phyloP scores from a whole-genome alignment of 176 grass and related monocot species.

The Microstegium vimineum region DNA sequence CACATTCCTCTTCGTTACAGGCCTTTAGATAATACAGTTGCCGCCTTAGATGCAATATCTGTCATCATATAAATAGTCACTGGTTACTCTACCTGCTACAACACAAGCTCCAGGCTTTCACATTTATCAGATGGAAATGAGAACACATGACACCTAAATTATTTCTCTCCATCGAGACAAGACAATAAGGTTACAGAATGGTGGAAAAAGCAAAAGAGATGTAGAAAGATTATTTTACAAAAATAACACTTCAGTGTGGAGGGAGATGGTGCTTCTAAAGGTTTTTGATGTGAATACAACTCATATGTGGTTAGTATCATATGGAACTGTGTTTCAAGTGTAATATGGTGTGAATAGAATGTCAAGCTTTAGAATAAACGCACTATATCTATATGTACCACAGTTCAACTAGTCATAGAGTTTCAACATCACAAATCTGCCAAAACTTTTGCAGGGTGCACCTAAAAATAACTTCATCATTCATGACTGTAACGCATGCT shows the following conservation, averaged over 20 bases:
- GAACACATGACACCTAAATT: neutral
- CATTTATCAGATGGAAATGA: neutral
- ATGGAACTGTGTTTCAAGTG: neutral
- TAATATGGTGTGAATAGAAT: neutral
- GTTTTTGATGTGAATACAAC: neutral
- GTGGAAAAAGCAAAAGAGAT: neutral
- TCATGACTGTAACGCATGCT: neutral
- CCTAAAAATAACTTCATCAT: neutral
- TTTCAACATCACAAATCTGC: neutral
- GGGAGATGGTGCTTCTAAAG: neutral
- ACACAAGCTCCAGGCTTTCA: neutral
- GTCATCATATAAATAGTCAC: conserved; percentile 22
- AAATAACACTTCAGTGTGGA: neutral
- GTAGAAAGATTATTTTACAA: neutral
- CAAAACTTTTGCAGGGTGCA: neutral
- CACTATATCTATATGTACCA: neutral
- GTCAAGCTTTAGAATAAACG: neutral
- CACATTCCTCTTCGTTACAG: conserved; percentile 41
- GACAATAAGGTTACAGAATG: neutral
- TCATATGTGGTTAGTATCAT: neutral
- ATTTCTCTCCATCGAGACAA: neutral
- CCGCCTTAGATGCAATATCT: conserved; percentile 69
- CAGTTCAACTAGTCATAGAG: neutral
- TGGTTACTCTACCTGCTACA: neutral
- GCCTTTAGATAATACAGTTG: conserved; percentile 52